Base-by-base conservation (phyloP, 805 yeast genomes). In the Hanseniaspora lindneri region DNA sequence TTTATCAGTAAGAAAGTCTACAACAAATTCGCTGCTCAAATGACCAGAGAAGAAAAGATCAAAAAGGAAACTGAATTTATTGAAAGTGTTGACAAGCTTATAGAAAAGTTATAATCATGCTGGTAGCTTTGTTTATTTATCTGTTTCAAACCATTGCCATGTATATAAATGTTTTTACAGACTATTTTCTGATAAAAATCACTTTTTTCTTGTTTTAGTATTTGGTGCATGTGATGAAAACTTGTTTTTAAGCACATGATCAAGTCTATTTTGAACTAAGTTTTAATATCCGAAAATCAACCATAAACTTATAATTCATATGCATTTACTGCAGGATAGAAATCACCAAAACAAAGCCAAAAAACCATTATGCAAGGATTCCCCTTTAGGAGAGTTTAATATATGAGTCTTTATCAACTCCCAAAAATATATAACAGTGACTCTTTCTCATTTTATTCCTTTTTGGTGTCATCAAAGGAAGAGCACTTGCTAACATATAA, bases 1-100 rank as follows among this genome's bases (percentile, higher is more conserved):
- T 83, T 76, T 56, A 68, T 80, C n/a, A 75, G 85, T 39, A 72
- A 67, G 19, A 44, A 32, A 3, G 42, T 37, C 17, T 44, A 44
- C 35, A n/a, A 44, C 13, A 24, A 44, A 21, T 44, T 33, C 4
- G 9, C 27, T 14, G 25, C 29, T 23, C 27, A 32, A 21, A 17
- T 28, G 20, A 5, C 27, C 16, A 20, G 13, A 14, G 36, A 34
- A 33, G 5, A 20, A n/a, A 21, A 34, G 3, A 20, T 14, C 9
- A 27, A 21, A 35, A 34, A 24, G 8, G 21, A 23, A 3, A 21
- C 29, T 25, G 23, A 19, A 17, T 25, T 32, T 14, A 11, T 32
- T 23, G 29, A 25, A 13, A 20, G 5, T 25, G 27, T 34, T 19
- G 41, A 39, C 16, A 25, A 25, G 14, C 30, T 39, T n/a, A 27